phyloP scores from a whole-genome alignment of 2,329 filamentous ascomycete genomes.

The Colletotrichum tropicale region DNA sequence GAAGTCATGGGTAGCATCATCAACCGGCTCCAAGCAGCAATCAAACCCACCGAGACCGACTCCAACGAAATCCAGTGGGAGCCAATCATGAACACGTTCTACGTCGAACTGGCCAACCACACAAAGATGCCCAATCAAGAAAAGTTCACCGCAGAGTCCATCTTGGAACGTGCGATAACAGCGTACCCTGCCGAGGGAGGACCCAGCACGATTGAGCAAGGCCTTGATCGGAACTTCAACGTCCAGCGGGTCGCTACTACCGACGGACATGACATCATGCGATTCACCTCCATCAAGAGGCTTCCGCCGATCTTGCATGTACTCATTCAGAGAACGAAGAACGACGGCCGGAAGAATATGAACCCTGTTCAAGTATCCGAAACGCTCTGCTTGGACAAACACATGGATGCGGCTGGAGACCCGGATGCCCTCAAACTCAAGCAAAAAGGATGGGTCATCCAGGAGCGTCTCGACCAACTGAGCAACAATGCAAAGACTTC shows the following conservation, averaged over 20 bases:
- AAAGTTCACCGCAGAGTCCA: slow-evolving; percentile 28
- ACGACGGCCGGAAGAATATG: slow-evolving; percentile 75
- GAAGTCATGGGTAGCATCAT: slow-evolving; percentile 95
- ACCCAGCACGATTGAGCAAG: slow-evolving; percentile 75
- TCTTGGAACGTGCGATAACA: slow-evolving; percentile 68
- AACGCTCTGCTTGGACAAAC: slow-evolving; percentile 85
- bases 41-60: slow-evolving; percentile 70
- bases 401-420: slow-evolving; percentile 71
- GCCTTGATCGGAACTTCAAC: slow-evolving; percentile 86
- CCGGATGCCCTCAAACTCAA: slow-evolving; percentile 68
- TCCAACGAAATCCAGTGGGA: slow-evolving; percentile 79
- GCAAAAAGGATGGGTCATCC: slow-evolving; percentile 76
- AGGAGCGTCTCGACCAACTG: slow-evolving; percentile 64
- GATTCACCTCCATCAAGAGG: slow-evolving; percentile 74
- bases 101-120: slow-evolving; percentile 65
- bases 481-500: background rate
- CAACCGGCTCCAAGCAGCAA: slow-evolving; percentile 88
- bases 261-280: slow-evolving; percentile 56
- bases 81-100: slow-evolving; percentile 74
- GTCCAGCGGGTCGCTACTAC: slow-evolving; percentile 64
- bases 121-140: slow-evolving; percentile 55
- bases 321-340: slow-evolving; percentile 83
- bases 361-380: slow-evolving; percentile 82
- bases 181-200: slow-evolving; percentile 59
- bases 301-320: slow-evolving; percentile 88